Percentiles rank a stretch among this genome's conserved stretches.
Evolutionary conservation across 2,329 filamentous ascomycete genomes (phyloP).

Genomic region (Aspergillus quadrilineatus): DNA sequence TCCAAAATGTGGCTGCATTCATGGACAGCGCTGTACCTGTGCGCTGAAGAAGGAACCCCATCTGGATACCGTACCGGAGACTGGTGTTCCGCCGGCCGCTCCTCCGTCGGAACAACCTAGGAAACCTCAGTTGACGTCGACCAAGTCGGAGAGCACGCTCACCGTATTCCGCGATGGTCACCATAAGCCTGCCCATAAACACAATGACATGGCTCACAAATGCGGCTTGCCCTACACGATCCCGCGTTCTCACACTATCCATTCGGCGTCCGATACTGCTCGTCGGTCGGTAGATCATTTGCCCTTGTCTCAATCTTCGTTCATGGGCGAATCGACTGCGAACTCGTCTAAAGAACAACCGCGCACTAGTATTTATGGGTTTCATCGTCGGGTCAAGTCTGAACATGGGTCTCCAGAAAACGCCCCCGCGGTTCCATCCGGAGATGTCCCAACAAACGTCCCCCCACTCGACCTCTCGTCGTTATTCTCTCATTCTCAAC

Average conservation of each 20-base stretch:
- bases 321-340: slow-evolving; percentile 31
- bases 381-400: slow-evolving; percentile 42
- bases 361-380: slow-evolving; percentile 26
- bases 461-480: slow-evolving; percentile 34
- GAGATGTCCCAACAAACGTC: slow-evolving; percentile 26
- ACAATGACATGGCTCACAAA: slow-evolving; percentile 64
- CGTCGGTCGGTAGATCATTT: slow-evolving; percentile 56
- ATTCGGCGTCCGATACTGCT: slow-evolving; percentile 46
- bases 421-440: slow-evolving; percentile 28
- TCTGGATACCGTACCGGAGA: slow-evolving; percentile 51
- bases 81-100: slow-evolving; percentile 42
- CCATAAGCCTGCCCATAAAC: slow-evolving; percentile 64
- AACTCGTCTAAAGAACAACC: slow-evolving; percentile 30
- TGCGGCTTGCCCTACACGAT: slow-evolving; percentile 64
- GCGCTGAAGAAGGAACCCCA: slow-evolving; percentile 59
- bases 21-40: slow-evolving; percentile 61
- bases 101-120: slow-evolving; percentile 46
- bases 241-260: slow-evolving; percentile 53
- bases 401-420: slow-evolving; percentile 50
- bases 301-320: slow-evolving; percentile 38
- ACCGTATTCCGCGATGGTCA: slow-evolving; percentile 64
- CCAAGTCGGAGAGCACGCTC: slow-evolving; percentile 59
- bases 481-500: slow-evolving; percentile 29
- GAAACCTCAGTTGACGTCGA: slow-evolving; percentile 58
- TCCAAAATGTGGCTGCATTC: slow-evolving; percentile 52